Evolutionary conservation across 2,329 filamentous ascomycete genomes (phyloP).

Genomic region (Purpureocillium lavendulum): DNA sequence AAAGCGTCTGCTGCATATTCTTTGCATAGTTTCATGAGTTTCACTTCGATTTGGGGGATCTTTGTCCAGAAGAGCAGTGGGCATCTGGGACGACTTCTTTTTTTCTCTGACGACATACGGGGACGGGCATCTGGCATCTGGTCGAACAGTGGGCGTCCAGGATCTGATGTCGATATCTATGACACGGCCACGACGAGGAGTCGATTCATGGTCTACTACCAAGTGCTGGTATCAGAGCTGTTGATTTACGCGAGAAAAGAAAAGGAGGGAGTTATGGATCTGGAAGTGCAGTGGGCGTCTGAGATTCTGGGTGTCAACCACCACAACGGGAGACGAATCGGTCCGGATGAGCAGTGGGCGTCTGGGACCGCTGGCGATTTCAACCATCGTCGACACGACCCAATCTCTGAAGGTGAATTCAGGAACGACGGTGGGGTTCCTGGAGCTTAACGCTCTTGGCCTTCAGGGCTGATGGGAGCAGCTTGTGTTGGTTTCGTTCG

Average conservation of each 20-base stretch:
- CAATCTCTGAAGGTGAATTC: background rate
- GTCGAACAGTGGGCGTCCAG: constrained; percentile 5
- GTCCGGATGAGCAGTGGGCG: constrained; percentile 17
- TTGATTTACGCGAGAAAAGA: background rate
- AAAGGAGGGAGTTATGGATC: constrained; percentile 2
- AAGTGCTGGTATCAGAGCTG: background rate
- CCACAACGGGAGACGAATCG: constrained; percentile 1
- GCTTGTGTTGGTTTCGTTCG: constrained; percentile 1
- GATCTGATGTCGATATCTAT: background rate
- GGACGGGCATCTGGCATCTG: background rate
- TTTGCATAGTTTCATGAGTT: background rate
- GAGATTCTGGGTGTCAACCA: constrained; percentile 12
- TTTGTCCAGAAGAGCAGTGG: constrained; percentile 15
- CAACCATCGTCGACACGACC: constrained; percentile 1
- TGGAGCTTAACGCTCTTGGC: background rate
- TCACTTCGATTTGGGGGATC: constrained; percentile 1
- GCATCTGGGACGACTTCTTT: constrained; percentile 9
- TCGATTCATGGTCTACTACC: background rate
- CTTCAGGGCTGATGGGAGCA: background rate
- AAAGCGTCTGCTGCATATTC: too few species aligned
- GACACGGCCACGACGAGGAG: background rate
- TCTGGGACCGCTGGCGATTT: constrained; percentile 9
- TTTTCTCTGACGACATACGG: constrained; percentile 1
- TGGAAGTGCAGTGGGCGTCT: constrained; percentile 10
- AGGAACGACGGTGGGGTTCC: background rate